A percentile compares a stretch with the other conserved stretches of the same genome.
Conservation (phyloP, 2,329 filamentous ascomycete genomes). For the Juglanconis sp. region DNA sequence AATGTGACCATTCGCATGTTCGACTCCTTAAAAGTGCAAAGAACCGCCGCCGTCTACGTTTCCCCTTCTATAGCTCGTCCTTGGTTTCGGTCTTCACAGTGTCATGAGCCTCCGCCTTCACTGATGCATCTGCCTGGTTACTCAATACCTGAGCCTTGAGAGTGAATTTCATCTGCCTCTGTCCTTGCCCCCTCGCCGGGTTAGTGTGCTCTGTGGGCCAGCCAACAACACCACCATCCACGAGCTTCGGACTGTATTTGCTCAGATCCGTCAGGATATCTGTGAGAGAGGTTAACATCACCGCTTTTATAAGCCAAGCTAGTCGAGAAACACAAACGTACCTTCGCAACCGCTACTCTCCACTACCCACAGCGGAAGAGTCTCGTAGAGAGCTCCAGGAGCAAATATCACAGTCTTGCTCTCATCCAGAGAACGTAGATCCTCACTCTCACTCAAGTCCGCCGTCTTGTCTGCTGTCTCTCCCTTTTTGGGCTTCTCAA, state of each 20-base stretch:
- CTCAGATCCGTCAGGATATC: slow-evolving; percentile 25
- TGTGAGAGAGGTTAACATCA: slow-evolving; percentile 7
- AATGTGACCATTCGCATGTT: neutral
- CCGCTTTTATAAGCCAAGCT: neutral
- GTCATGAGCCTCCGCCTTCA: neutral
- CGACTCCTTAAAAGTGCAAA: neutral
- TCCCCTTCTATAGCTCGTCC: slow-evolving; percentile 12
- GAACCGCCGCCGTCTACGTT: neutral
- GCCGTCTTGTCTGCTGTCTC: slow-evolving; percentile 28
- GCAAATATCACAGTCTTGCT: slow-evolving; percentile 47
- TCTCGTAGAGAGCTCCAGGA: slow-evolving; percentile 48
- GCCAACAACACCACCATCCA: slow-evolving; percentile 27
- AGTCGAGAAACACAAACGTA: slow-evolving; percentile 15
- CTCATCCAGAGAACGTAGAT: slow-evolving; percentile 28
- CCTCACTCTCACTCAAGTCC: slow-evolving; percentile 17
- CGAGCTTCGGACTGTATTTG: slow-evolving; percentile 25
- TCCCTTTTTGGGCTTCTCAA: slow-evolving; percentile 33
- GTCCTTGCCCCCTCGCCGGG: slow-evolving; percentile 21
- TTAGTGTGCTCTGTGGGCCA: slow-evolving; percentile 29
- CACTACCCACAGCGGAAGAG: slow-evolving; percentile 48
- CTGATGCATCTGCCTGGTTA: slow-evolving; percentile 20
- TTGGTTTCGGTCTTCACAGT: slow-evolving; percentile 7
- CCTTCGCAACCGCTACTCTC: slow-evolving; percentile 40
- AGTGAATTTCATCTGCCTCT: slow-evolving; percentile 32
- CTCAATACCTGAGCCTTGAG: slow-evolving; percentile 34